Evolutionary conservation across 345 rosid species (phyloP).

Genomic region (Hirschfeldia incana): DNA sequence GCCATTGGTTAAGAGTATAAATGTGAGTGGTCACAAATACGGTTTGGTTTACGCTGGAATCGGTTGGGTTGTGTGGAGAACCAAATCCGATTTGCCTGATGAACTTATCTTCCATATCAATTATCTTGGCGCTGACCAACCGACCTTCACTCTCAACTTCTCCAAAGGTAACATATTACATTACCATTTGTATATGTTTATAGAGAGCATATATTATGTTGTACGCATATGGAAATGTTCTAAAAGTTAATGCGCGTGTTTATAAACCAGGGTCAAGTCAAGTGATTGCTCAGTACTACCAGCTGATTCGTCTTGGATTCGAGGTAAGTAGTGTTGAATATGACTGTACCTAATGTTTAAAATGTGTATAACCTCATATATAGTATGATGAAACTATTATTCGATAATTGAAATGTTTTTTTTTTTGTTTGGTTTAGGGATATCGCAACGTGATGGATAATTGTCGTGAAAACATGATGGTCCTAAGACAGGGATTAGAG

Average conservation of each 20-base stretch:
- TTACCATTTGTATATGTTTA: not conserved
- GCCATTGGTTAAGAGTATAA: constrained; percentile 60
- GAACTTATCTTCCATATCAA: constrained; percentile 65
- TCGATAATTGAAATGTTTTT: not conserved
- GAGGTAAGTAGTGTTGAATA: constrained; percentile 19
- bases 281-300: constrained; percentile 51
- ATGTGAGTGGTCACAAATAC: constrained; percentile 65
- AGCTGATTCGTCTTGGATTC: constrained; percentile 56
- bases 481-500: constrained; percentile 67
- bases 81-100: constrained; percentile 61
- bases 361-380: not conserved
- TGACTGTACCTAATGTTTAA: not conserved
- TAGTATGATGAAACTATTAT: not conserved
- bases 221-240: not conserved
- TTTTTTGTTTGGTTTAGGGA: constrained; percentile 16
- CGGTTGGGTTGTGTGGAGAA: constrained; percentile 65
- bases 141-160: constrained; percentile 65
- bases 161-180: constrained; percentile 47
- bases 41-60: constrained; percentile 64
- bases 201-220: not conserved
- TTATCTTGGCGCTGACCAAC: constrained; percentile 63
- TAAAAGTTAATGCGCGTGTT: not conserved
- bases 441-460: constrained; percentile 62
- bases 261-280: constrained; percentile 45
- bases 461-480: constrained; percentile 58